Percentiles rank a stretch among this genome's conserved stretches.
Evolutionary conservation across 257 asterid genomes (phyloP).

Genomic region (Leonotis leonurus): DNA sequence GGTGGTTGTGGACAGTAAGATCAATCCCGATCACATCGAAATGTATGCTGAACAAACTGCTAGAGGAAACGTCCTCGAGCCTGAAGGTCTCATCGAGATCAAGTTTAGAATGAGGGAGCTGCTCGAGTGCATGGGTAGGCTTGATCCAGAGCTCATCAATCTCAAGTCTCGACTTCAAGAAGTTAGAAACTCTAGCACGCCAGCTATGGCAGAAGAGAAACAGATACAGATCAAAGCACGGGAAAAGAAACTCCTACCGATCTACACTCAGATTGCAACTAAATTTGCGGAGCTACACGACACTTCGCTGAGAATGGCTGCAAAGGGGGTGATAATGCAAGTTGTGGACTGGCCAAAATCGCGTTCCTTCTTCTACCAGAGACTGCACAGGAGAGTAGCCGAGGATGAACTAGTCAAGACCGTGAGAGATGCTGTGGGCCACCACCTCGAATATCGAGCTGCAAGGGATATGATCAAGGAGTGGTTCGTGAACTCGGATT

Average conservation of each 20-base stretch:
- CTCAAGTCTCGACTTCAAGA: constrained; percentile 51
- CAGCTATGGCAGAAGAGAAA: constrained; percentile 26
- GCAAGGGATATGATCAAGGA: constrained; percentile 54
- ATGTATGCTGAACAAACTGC: constrained; percentile 90
- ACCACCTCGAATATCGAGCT: constrained; percentile 44
- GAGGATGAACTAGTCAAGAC: constrained; percentile 74
- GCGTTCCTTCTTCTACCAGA: constrained; percentile 61
- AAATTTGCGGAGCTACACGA: constrained; percentile 94
- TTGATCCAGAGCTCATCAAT: constrained; percentile 59
- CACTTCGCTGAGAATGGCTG: constrained; percentile 89
- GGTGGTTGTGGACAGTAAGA: constrained; percentile 92
- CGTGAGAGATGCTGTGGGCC: constrained; percentile 77
- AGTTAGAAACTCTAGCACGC: constrained; percentile 28
- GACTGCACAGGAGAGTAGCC: constrained; percentile 64
- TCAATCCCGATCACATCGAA: constrained; percentile 85
- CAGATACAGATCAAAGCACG: constrained; percentile 59
- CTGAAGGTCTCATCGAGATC: constrained; percentile 87
- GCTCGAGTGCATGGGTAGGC: constrained; percentile 90
- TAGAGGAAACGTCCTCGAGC: constrained; percentile 92
- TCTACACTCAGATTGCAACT: constrained; percentile 86
- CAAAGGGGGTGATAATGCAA: constrained; percentile 72
- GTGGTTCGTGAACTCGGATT: constrained; percentile 63
- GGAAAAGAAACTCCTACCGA: constrained; percentile 79
- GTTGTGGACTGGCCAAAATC: constrained; percentile 83
- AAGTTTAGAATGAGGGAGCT: constrained; percentile 74